Evolutionary conservation across 106 monocot species (phyloP).

Genomic region (Hemerocallis citrina): DNA sequence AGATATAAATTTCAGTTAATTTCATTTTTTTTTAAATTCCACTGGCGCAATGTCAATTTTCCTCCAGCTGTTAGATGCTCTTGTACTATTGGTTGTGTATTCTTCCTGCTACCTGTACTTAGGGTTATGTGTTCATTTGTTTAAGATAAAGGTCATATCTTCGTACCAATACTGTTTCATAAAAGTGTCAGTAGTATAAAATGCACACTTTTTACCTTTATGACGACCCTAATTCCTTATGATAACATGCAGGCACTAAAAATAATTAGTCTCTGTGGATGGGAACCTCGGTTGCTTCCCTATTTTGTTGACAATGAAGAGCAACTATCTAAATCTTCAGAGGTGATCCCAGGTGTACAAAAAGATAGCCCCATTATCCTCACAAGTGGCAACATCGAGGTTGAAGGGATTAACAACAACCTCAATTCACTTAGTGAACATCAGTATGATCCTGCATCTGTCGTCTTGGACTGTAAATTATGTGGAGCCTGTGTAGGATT

Average conservation of each 20-base stretch:
- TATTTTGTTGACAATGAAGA: slow-evolving; percentile 63
- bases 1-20: too few species aligned
- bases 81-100: too few species aligned
- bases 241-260: slow-evolving; percentile 69
- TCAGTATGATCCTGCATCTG: slow-evolving; percentile 63
- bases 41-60: too few species aligned
- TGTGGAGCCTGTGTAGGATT: slow-evolving; percentile 92
- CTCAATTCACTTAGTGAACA: slow-evolving; percentile 15
- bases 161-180: not conserved
- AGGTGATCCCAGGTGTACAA: slow-evolving; percentile 9
- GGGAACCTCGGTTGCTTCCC: slow-evolving; percentile 84
- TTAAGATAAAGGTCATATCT: too few species aligned
- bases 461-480: slow-evolving; percentile 68
- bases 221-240: too few species aligned
- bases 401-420: slow-evolving; percentile 5
- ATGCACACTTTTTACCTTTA: too few species aligned
- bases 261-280: slow-evolving; percentile 83
- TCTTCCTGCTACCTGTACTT: too few species aligned
- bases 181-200: not conserved
- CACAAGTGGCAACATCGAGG: slow-evolving; percentile 6
- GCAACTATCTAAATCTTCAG: slow-evolving; percentile 16
- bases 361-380: slow-evolving; percentile 12
- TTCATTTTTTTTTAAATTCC: too few species aligned
- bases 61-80: too few species aligned
- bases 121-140: too few species aligned